Conservation (phyloP, 2,329 filamentous ascomycete species). For the Trichoderma aggressivum region DNA sequence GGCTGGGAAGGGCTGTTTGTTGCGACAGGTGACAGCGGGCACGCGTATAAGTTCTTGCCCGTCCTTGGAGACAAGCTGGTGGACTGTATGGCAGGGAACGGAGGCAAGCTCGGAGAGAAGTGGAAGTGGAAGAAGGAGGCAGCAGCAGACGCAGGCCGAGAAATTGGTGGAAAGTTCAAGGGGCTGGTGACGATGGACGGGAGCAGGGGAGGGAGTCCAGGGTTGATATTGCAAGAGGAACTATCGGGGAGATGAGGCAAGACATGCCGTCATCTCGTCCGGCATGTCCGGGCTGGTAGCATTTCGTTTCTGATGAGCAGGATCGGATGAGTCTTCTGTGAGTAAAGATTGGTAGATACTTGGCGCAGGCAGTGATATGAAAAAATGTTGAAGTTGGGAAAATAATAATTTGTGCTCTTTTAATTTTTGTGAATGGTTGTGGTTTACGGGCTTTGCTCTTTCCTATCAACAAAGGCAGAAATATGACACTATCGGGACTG, state of each 20-base stretch:
- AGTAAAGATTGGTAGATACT: background rate
- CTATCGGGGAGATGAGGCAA: slow-evolving; percentile 25
- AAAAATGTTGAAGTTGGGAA: background rate
- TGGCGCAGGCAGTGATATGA: background rate
- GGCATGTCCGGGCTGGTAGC: background rate
- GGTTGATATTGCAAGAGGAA: slow-evolving; percentile 46
- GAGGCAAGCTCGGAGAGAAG: slow-evolving; percentile 51
- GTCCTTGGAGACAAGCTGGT: slow-evolving; percentile 61
- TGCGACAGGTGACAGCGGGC: slow-evolving; percentile 61
- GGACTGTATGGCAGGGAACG: slow-evolving; percentile 49
- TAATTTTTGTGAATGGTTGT: background rate
- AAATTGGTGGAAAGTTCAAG: slow-evolving; percentile 36
- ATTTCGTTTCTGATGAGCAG: background rate
- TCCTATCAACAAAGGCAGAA: background rate
- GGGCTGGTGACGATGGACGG: slow-evolving; percentile 51
- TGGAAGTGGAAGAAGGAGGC: slow-evolving; percentile 63
- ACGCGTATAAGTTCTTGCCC: slow-evolving; percentile 68
- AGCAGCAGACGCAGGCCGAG: slow-evolving; percentile 33
- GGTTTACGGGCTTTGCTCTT: background rate
- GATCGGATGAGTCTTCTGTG: background rate
- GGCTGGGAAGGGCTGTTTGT: slow-evolving; percentile 56
- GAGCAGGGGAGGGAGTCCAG: slow-evolving; percentile 47
- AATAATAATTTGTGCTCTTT: background rate
- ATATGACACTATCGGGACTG: background rate
- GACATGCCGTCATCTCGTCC: background rate